These are phyloP conservation scores for Cyberlindnera saturnus DNA, from an alignment of 805 yeast genomes.

Conservation along the genomic window DNA sequence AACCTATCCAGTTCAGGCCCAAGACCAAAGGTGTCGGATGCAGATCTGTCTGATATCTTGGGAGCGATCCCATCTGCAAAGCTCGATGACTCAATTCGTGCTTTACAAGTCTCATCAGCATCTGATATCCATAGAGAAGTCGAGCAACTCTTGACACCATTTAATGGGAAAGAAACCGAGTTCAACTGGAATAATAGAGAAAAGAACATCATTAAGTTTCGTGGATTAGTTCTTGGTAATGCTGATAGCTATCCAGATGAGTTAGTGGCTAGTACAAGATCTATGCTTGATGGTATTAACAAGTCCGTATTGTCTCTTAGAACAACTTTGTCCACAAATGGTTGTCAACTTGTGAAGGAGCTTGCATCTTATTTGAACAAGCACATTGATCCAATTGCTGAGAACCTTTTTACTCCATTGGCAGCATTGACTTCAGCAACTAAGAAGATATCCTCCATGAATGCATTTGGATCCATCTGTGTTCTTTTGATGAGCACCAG, in stretches of 20 bases:
- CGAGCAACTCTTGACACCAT: conserved; percentile 30
- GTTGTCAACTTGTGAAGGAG: conserved; percentile 75
- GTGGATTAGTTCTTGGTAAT: conserved; percentile 60
- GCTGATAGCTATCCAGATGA: conserved; percentile 33
- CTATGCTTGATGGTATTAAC: conserved; percentile 50
- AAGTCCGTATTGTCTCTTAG: conserved; percentile 70
- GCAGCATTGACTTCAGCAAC: conserved; percentile 32
- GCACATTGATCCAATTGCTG: conserved; percentile 27
- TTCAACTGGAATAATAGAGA: conserved; percentile 80
- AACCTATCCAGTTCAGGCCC: background rate
- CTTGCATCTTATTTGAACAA: conserved; percentile 25
- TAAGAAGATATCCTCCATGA: conserved; percentile 29
- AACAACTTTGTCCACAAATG: conserved; percentile 73
- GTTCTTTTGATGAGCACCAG: conserved; percentile 51
- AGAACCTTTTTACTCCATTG: conserved; percentile 27
- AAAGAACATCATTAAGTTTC: conserved; percentile 45
- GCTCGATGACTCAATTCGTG: conserved; percentile 13
- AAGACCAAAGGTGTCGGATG: conserved; percentile 1
- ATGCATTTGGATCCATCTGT: conserved; percentile 34
- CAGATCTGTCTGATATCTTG: conserved; percentile 12
- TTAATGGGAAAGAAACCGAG: conserved; percentile 80
- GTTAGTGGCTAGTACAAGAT: conserved; percentile 28
- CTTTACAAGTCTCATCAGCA: conserved; percentile 7
- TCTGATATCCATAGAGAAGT: conserved; percentile 23
- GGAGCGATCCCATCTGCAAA: conserved; percentile 16